phyloP scores from a whole-genome alignment of 228 moss, liverwort and hornwort genomes.

The Sphagnum fallax region DNA sequence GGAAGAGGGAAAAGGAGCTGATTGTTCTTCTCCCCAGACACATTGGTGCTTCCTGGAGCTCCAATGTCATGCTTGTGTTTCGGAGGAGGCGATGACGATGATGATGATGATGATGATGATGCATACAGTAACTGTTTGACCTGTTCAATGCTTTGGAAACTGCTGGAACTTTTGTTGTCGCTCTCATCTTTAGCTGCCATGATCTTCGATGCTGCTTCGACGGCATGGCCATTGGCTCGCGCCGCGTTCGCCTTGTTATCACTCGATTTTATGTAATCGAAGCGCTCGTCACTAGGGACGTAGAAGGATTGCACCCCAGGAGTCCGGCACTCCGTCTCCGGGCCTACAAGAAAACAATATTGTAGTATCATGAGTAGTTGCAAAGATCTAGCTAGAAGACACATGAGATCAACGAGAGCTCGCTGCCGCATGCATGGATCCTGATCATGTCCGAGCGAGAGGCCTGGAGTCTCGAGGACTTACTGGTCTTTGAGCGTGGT shows the following conservation, averaged over 20 bases:
- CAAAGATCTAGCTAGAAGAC: no score
- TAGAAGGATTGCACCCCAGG: slow-evolving; percentile 5
- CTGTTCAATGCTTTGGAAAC: slow-evolving; percentile 14
- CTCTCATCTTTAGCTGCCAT: background rate
- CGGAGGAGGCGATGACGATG: no score
- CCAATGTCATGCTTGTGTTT: slow-evolving; percentile 5
- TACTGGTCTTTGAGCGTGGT: slow-evolving; percentile 2
- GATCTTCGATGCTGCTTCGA: background rate
- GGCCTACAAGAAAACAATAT: no score
- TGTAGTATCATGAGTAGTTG: no score
- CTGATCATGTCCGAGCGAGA: background rate
- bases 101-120: no score
- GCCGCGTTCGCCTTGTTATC: slow-evolving; percentile 22
- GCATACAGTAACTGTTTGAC: slow-evolving; percentile 9
- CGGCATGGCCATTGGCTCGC: slow-evolving; percentile 3
- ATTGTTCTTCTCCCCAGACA: slow-evolving; percentile 8
- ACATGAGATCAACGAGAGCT: no score
- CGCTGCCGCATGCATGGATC: background rate
- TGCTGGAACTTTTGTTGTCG: background rate
- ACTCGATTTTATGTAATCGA: slow-evolving; percentile 24
- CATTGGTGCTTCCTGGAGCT: slow-evolving; percentile 2
- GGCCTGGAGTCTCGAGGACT: background rate
- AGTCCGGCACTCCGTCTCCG: no score
- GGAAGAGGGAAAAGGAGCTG: slow-evolving; percentile 18
- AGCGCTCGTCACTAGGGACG: slow-evolving; percentile 40